A percentile compares a stretch with the other conserved stretches of the same genome.
Conservation (phyloP, 805 yeast species). For the Candida cerambycidarum region DNA sequence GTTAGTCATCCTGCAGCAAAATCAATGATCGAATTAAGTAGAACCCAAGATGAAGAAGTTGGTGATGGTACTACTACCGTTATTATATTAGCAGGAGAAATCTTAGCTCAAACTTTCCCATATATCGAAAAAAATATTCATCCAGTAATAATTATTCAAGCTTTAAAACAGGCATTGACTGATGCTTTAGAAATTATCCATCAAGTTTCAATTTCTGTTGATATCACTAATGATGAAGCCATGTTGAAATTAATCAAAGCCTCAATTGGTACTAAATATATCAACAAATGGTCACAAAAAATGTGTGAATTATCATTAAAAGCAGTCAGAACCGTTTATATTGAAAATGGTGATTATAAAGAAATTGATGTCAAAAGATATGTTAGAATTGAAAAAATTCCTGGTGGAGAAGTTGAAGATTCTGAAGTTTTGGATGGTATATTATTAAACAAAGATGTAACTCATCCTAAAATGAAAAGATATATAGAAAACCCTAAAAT, state of each 20-base stretch:
- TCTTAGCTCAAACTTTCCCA: constrained; percentile 91
- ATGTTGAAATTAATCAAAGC: constrained; percentile 85
- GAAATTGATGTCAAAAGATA: constrained; percentile 94
- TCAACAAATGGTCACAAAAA: constrained; percentile 82
- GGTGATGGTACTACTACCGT: constrained; percentile 99
- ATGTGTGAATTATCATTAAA: constrained; percentile 87
- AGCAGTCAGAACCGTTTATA: constrained; percentile 82
- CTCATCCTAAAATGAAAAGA: constrained; percentile 98
- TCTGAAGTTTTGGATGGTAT: constrained; percentile 88
- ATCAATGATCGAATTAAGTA: constrained; percentile 92
- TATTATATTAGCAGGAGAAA: constrained; percentile 95
- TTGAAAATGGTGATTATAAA: constrained; percentile 58
- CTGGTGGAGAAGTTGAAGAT: constrained; percentile 96
- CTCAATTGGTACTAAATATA: constrained; percentile 94
- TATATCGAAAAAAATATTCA: constrained; percentile 93
- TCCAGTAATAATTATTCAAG: constrained; percentile 94
- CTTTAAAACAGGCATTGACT: constrained; percentile 82
- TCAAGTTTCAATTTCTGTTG: constrained; percentile 80
- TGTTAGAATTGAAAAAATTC: constrained; percentile 90
- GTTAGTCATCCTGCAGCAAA: constrained; percentile 99
- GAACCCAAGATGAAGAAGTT: constrained; percentile 98
- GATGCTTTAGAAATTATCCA: constrained; percentile 91
- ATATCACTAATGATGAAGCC: constrained; percentile 77
- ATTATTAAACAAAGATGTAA: constrained; percentile 91
- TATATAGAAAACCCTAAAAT: constrained; percentile 84